phyloP scores from a whole-genome alignment of 305 asterid species.

The Coffea humblotiana region DNA sequence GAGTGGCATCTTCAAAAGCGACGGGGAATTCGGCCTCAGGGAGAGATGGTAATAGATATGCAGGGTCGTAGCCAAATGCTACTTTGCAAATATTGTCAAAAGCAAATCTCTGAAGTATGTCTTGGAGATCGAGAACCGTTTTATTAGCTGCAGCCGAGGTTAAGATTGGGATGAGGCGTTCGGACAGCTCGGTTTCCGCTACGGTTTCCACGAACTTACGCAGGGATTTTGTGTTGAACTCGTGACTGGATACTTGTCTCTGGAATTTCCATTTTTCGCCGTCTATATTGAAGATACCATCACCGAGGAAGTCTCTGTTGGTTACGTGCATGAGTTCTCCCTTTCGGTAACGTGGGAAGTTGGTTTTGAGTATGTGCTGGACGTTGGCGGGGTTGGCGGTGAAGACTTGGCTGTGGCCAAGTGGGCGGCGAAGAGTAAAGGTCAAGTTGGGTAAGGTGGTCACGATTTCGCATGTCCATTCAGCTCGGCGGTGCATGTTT shows the following conservation, averaged over 20 bases:
- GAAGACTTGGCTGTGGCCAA: slow-evolving; percentile 23
- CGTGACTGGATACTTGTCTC: slow-evolving; percentile 27
- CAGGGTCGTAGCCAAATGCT: slow-evolving; percentile 35
- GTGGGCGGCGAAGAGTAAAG: slow-evolving; percentile 31
- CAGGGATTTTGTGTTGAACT: slow-evolving; percentile 28
- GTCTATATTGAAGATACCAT: slow-evolving; percentile 30
- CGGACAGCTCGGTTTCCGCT: slow-evolving; percentile 23
- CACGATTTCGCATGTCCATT: slow-evolving; percentile 30
- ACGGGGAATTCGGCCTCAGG: slow-evolving; percentile 25
- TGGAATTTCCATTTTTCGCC: slow-evolving; percentile 34
- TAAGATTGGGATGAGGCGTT: slow-evolving; percentile 25
- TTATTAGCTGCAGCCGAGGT: slow-evolving; percentile 4
- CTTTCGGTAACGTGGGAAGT: slow-evolving; percentile 25
- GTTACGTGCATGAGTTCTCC: slow-evolving; percentile 15
- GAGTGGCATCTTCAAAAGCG: slow-evolving; percentile 32
- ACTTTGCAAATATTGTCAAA: slow-evolving; percentile 33
- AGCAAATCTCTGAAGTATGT: slow-evolving; percentile 29
- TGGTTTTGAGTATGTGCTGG: slow-evolving; percentile 28
- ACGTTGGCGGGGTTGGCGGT: slow-evolving; percentile 30
- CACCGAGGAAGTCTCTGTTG: slow-evolving; percentile 27
- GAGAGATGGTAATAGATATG: slow-evolving; percentile 20
- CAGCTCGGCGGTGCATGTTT: slow-evolving; percentile 24
- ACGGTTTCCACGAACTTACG: slow-evolving; percentile 24
- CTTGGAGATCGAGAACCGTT: slow-evolving; percentile 27
- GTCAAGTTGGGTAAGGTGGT: slow-evolving; percentile 20